A percentile compares a stretch with the other conserved stretches of the same genome.
phyloP scores from a whole-genome alignment of 2,329 filamentous ascomycete species.

The Colletotrichum tropicale region DNA sequence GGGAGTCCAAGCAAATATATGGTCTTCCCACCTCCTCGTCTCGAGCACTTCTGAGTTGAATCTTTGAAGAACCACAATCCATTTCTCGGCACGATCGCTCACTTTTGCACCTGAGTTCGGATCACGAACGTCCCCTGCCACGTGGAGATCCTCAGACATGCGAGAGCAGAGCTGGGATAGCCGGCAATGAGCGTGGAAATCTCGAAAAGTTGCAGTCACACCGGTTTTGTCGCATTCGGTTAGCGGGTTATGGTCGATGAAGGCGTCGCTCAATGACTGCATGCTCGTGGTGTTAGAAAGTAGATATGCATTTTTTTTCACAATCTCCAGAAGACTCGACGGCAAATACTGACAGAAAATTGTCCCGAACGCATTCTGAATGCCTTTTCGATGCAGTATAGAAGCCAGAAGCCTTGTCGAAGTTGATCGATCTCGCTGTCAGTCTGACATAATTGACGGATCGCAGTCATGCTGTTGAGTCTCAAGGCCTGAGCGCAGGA shows the following conservation, averaged over 20 bases:
- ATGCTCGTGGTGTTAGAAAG: neutral
- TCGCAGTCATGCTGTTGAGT: neutral
- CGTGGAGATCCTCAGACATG: neutral
- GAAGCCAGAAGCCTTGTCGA: neutral
- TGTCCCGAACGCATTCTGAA: neutral
- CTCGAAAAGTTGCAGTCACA: accelerated
- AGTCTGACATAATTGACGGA: neutral
- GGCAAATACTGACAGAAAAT: neutral
- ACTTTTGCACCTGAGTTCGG: neutral
- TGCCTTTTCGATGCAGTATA: neutral
- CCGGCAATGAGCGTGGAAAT: neutral
- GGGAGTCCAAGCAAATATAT: neutral
- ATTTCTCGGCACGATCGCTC: neutral
- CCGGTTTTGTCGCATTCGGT: neutral
- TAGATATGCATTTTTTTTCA: neutral
- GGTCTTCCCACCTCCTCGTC: neutral
- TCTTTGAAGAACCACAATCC: neutral
- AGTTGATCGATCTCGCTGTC: neutral
- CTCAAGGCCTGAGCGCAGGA: neutral
- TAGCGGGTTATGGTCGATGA: neutral
- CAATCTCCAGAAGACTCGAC: neutral
- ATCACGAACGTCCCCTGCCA: neutral
- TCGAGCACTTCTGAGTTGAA: neutral
- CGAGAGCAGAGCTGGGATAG: neutral
- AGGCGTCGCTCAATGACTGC: neutral